Conservation (phyloP, 2,329 filamentous ascomycete genomes). For the Exutisphaerella laricina region DNA sequence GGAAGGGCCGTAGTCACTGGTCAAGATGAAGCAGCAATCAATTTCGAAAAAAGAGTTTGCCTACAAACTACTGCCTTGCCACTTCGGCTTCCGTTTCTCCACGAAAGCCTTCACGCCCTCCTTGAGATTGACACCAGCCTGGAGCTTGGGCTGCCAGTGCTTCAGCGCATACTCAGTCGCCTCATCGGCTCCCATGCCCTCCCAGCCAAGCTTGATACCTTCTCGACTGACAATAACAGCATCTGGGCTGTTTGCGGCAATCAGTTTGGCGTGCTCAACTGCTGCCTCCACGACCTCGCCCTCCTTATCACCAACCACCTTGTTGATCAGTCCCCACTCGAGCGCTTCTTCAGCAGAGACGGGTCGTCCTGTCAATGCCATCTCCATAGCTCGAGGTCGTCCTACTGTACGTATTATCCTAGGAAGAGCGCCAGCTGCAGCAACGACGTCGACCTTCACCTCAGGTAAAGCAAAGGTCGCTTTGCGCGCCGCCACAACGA, state of each 20-base stretch:
- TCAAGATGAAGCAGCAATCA: too few species aligned
- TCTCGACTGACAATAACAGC: constrained; percentile 67
- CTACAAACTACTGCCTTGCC: constrained; percentile 11
- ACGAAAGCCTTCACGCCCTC: constrained; percentile 72
- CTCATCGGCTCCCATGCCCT: constrained; percentile 58
- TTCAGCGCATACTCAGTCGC: constrained; percentile 55
- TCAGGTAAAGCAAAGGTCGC: constrained; percentile 67
- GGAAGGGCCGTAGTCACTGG: too few species aligned
- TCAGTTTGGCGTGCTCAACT: constrained; percentile 54
- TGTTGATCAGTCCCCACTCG: constrained; percentile 66
- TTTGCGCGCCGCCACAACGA: constrained; percentile 56
- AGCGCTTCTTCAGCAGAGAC: constrained; percentile 56
- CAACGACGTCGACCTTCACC: constrained; percentile 64
- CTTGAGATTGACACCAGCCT: constrained; percentile 64
- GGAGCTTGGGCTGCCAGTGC: constrained; percentile 55
- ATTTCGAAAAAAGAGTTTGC: too few species aligned
- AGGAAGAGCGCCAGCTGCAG: constrained; percentile 65
- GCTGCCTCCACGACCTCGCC: constrained; percentile 52
- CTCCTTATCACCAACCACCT: constrained; percentile 43
- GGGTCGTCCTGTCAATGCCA: constrained; percentile 53
- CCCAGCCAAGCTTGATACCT: constrained; percentile 68
- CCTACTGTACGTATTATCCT: constrained; percentile 62
- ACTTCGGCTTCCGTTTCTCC: constrained; percentile 47
- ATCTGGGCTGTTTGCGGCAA: constrained; percentile 63
- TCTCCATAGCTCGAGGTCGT: constrained; percentile 62